Evolutionary conservation across 2,329 filamentous ascomycete genomes (phyloP).

Genomic region (Exophiala dermatitidis): DNA sequence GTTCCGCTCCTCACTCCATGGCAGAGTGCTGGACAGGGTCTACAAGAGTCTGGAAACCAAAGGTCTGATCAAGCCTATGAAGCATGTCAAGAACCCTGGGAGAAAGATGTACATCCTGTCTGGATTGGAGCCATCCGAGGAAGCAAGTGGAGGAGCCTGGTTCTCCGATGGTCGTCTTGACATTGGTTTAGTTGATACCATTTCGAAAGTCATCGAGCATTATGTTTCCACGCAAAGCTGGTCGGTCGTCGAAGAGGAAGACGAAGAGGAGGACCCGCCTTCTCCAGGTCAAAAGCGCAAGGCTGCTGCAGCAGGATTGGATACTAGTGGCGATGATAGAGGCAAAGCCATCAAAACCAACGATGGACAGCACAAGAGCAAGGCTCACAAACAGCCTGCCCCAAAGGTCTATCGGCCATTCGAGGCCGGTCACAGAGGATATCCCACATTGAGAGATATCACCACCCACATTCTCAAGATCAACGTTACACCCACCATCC

Average conservation of each 20-base stretch:
- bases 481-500: constrained; percentile 52
- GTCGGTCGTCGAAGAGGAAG: constrained; percentile 43
- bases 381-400: constrained; percentile 29
- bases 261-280: constrained; percentile 24
- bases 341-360: constrained; percentile 15
- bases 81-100: constrained; percentile 81
- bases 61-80: constrained; percentile 78
- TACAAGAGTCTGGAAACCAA: constrained; percentile 78
- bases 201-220: constrained; percentile 56
- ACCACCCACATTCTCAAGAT: constrained; percentile 66
- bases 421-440: constrained; percentile 61
- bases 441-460: constrained; percentile 73
- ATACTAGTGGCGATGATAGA: constrained; percentile 20
- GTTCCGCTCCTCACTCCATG: constrained; percentile 71
- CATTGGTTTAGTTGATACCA: constrained; percentile 72
- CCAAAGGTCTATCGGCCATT: constrained; percentile 43
- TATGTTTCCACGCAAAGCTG: constrained; percentile 67
- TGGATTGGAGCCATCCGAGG: constrained; percentile 74
- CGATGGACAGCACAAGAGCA: constrained; percentile 22
- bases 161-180: constrained; percentile 88
- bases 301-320: constrained; percentile 31
- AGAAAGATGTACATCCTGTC: constrained; percentile 96
- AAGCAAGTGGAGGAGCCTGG: constrained; percentile 89
- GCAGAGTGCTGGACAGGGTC: constrained; percentile 69
- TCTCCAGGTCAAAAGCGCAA: constrained; percentile 34